These are phyloP conservation scores for Adansonia gregorii DNA, from an alignment of 441 rosid genomes.

Conservation along the genomic window DNA sequence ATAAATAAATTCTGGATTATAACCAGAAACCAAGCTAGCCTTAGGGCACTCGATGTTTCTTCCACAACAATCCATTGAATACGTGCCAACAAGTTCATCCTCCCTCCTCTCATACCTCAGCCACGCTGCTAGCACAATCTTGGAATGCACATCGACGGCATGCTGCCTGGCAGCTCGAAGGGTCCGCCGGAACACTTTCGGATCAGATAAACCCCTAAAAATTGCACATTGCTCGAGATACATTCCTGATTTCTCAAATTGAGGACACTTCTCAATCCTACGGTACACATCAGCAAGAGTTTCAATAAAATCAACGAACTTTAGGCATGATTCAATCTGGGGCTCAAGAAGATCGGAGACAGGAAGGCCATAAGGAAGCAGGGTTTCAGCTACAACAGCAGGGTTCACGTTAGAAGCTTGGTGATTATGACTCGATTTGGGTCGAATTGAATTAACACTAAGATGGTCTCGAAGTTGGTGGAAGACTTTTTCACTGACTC, in stretches of 20 bases:
- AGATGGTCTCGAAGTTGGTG: constrained; percentile 77
- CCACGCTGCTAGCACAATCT: constrained; percentile 84
- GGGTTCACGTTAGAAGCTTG: constrained; percentile 36
- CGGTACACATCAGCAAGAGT: constrained; percentile 67
- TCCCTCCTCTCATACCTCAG: constrained; percentile 90
- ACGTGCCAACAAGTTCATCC: constrained; percentile 75
- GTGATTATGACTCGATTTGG: constrained; percentile 47
- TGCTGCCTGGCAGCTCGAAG: constrained; percentile 75
- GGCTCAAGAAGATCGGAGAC: constrained; percentile 75
- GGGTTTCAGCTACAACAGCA: constrained; percentile 41
- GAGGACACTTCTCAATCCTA: constrained; percentile 54
- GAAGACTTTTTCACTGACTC: constrained; percentile 66
- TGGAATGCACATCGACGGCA: constrained; percentile 71
- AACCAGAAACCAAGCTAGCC: constrained; percentile 72
- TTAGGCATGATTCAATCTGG: constrained; percentile 67
- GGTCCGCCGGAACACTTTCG: constrained; percentile 76
- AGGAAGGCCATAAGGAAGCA: constrained; percentile 86
- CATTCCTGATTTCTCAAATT: constrained; percentile 57
- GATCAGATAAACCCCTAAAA: constrained; percentile 69
- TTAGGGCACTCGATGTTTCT: constrained; percentile 82
- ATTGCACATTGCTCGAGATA: constrained; percentile 75
- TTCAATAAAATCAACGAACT: constrained; percentile 66
- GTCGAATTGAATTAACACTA: constrained; percentile 55
- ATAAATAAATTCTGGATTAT: constrained; percentile 64
- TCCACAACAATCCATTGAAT: constrained; percentile 84